phyloP scores from a whole-genome alignment of 2,329 filamentous ascomycete genomes.

The Hymenoscyphus linearis region DNA sequence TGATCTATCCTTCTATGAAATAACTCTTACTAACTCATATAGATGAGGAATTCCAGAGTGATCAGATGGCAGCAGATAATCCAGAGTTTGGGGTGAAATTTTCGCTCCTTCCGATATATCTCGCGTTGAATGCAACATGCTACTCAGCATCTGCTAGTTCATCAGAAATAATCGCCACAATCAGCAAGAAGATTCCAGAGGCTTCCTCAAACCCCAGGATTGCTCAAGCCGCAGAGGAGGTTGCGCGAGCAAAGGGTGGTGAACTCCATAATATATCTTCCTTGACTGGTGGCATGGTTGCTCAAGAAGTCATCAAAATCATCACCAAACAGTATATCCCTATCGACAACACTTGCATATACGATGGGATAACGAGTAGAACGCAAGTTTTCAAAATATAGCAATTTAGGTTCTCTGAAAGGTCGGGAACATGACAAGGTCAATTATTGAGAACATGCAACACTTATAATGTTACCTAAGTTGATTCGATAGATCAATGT shows the following conservation, averaged over 20 bases:
- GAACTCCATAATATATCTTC: conserved; percentile 93
- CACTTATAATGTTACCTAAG: conserved; percentile 15
- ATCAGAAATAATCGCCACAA: conserved; percentile 48
- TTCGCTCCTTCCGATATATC: conserved; percentile 64
- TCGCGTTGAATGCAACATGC: conserved; percentile 55
- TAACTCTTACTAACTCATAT: conserved; percentile 25
- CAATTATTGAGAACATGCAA: conserved; percentile 3
- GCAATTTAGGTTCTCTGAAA: conserved; percentile 2
- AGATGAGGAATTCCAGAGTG: conserved; percentile 52
- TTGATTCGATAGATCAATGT: conserved; percentile 9
- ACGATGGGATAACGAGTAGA: conserved; percentile 54
- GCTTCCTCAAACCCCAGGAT: conserved; percentile 47
- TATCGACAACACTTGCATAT: conserved; percentile 65
- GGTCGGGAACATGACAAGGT: not conserved
- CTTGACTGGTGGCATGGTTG: conserved; percentile 82
- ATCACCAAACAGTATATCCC: conserved; percentile 69
- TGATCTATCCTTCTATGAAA: not conserved
- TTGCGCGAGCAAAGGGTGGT: conserved; percentile 70
- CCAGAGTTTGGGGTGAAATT: conserved; percentile 28
- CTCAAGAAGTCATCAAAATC: conserved; percentile 95
- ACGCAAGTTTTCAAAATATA: conserved; percentile 29
- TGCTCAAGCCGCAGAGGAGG: conserved; percentile 54
- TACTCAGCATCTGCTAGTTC: conserved; percentile 40
- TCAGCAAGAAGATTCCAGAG: conserved; percentile 41
- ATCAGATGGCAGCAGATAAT: conserved; percentile 41